These are phyloP conservation scores for Termitomyces bulborhizus DNA, from an alignment of 768 basidiomycete genomes.

Conservation along the genomic window DNA sequence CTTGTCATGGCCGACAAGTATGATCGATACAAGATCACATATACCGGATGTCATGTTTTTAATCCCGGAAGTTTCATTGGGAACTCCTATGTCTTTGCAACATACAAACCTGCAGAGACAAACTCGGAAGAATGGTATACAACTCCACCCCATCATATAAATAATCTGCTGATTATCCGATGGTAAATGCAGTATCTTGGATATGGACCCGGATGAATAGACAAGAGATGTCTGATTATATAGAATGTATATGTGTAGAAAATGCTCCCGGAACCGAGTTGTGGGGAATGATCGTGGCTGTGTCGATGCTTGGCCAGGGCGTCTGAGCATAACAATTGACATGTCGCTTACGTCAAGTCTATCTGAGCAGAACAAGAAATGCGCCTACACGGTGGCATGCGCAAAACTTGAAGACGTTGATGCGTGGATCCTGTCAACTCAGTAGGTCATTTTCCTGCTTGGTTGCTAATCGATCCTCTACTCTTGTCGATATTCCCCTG, in stretches of 20 bases:
- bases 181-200: conserved; percentile 25
- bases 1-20: conserved; percentile 94
- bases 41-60: conserved; percentile 98
- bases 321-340: background rate
- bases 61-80: conserved; percentile 93
- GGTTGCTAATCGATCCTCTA: background rate
- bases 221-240: background rate
- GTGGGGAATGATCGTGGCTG: conserved; percentile 5
- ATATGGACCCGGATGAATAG: conserved; percentile 32
- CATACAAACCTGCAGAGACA: conserved; percentile 80
- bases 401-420: background rate
- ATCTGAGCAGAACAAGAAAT: background rate
- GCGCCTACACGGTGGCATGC: conserved; percentile 2
- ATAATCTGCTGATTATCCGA: background rate
- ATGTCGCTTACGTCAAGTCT: conserved; percentile 9
- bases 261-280: background rate
- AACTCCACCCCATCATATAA: background rate
- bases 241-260: background rate
- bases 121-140: conserved; percentile 81
- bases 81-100: conserved; percentile 78
- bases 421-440: background rate
- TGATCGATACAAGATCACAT: conserved; percentile 92
- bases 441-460: background rate
- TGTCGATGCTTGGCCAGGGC: background rate
- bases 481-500: background rate